These are phyloP conservation scores for Ambrosiella beaveri DNA, from an alignment of 2,329 filamentous ascomycete genomes.

Conservation along the genomic window DNA sequence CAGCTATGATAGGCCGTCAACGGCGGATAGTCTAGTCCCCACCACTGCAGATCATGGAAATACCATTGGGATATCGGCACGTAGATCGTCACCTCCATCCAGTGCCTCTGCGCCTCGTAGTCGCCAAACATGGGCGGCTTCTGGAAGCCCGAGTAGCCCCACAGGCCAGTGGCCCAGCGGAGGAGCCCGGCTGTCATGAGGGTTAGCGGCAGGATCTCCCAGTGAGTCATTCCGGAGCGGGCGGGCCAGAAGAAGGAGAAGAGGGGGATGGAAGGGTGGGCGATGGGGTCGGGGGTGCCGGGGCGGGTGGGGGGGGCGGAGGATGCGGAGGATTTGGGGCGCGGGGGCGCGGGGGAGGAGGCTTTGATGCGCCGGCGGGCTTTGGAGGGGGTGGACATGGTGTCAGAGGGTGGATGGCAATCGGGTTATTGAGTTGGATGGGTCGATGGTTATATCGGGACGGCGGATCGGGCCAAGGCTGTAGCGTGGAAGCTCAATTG, in stretches of 20 bases:
- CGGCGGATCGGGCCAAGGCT: no score
- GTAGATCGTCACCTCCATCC: slow-evolving; percentile 92
- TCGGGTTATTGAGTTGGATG: not conserved
- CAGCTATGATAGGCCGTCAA: slow-evolving; percentile 97
- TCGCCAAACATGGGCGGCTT: slow-evolving; percentile 87
- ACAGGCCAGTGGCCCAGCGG: slow-evolving; percentile 78
- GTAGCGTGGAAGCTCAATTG: no score
- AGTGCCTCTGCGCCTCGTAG: slow-evolving; percentile 94
- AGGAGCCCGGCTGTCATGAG: slow-evolving; percentile 85
- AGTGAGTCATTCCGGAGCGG: slow-evolving; percentile 69
- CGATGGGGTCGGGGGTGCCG: slow-evolving; percentile 18
- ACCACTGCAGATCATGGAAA: slow-evolving; percentile 90
- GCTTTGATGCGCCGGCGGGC: slow-evolving; percentile 39
- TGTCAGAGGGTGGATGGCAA: not conserved
- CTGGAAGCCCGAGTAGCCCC: slow-evolving; percentile 80
- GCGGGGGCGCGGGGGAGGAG: slow-evolving; percentile 11
- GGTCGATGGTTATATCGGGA: not conserved
- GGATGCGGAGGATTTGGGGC: not conserved
- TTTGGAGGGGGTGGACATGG: slow-evolving; percentile 40
- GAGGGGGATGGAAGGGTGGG: slow-evolving; percentile 65
- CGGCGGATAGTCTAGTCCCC: slow-evolving; percentile 94
- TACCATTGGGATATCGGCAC: slow-evolving; percentile 93
- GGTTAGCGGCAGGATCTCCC: slow-evolving; percentile 74
- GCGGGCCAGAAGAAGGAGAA: slow-evolving; percentile 91
- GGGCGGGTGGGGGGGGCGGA: slow-evolving; percentile 1